Conservation (phyloP, 345 rosid species). For the Eucalyptus regnans region DNA sequence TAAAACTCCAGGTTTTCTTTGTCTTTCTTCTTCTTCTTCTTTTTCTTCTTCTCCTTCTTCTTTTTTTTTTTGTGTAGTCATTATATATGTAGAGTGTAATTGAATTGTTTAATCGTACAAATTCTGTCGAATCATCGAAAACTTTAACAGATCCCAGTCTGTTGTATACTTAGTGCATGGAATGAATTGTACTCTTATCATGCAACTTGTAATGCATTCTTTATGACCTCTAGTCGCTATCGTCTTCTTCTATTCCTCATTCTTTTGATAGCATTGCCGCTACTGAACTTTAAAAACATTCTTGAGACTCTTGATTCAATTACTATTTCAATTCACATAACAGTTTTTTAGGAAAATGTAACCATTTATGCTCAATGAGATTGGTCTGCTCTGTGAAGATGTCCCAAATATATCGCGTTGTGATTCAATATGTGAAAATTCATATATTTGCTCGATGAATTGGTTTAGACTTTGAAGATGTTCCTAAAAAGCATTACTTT, state of each 20-base stretch:
- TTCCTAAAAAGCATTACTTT: not conserved
- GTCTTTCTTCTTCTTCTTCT: no score
- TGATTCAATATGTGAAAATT: not conserved
- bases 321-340: not conserved
- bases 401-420: not conserved
- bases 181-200: not conserved
- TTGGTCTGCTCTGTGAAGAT: not conserved
- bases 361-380: not conserved
- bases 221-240: not conserved
- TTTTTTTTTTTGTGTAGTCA: not conserved
- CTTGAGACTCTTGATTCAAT: not conserved
- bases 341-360: not conserved
- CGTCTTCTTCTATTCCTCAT: not conserved
- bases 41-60: no score
- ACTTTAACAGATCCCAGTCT: not conserved
- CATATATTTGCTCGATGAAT: not conserved
- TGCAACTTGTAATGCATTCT: not conserved
- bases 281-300: not conserved
- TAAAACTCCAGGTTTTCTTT: not conserved
- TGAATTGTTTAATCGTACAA: not conserved
- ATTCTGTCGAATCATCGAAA: not conserved
- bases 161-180: not conserved
- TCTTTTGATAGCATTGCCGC: not conserved
- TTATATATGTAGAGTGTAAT: not conserved
- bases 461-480: not conserved